These are phyloP conservation scores for Coix lacrymajobi DNA, from an alignment of 176 grass and related monocot genomes.

Conservation along the genomic window DNA sequence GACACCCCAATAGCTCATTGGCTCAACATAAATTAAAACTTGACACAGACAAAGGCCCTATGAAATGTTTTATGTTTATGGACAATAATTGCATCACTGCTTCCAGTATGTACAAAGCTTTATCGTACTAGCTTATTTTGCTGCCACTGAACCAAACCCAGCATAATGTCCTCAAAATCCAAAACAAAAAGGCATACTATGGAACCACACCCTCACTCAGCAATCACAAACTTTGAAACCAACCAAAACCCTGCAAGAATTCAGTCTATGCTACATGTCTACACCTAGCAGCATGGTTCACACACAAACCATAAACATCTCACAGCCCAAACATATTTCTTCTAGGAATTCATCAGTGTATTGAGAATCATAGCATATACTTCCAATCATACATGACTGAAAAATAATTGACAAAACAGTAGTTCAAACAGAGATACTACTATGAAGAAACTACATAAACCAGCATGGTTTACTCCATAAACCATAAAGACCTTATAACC, in stretches of 20 bases:
- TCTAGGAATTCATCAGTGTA: neutral
- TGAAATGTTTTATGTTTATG: neutral
- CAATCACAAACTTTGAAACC: neutral
- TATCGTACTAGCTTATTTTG: neutral
- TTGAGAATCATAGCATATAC: neutral
- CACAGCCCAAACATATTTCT: neutral
- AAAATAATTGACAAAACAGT: slow-evolving; percentile 2
- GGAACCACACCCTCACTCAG: neutral
- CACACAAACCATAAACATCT: neutral
- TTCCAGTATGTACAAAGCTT: neutral
- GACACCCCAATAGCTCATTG: neutral
- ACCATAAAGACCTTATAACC: neutral
- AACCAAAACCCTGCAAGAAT: neutral
- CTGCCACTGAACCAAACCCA: neutral
- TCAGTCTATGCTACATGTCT: neutral
- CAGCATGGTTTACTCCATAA: neutral
- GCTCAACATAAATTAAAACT: slow-evolving; percentile 1
- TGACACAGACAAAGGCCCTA: neutral
- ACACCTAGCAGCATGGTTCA: neutral
- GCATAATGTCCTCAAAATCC: neutral
- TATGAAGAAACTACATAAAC: neutral
- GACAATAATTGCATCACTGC: neutral
- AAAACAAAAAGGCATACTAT: neutral
- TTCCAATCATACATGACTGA: neutral
- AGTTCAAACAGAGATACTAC: neutral